A percentile compares a stretch with the other conserved stretches of the same genome.
phyloP scores from a whole-genome alignment of 345 rosid species.

The Brassica juncea region DNA sequence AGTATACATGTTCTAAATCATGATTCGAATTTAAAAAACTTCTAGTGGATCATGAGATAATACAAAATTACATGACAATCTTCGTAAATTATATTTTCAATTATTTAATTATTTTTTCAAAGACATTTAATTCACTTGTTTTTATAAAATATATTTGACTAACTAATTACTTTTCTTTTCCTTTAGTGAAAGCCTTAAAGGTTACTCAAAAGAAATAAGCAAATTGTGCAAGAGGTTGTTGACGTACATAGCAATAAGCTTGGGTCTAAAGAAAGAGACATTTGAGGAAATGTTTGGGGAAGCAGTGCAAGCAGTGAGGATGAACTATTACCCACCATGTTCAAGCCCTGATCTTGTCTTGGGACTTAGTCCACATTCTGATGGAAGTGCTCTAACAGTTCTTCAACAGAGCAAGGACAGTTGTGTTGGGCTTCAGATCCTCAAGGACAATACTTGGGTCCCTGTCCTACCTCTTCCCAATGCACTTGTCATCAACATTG shows the following conservation, averaged over 20 bases:
- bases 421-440: conserved; percentile 80
- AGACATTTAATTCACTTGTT: not conserved
- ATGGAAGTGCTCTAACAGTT: conserved; percentile 95
- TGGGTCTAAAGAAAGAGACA: conserved; percentile 55
- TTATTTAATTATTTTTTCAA: not conserved
- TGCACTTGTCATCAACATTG: conserved; percentile 83
- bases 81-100: not conserved
- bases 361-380: conserved; percentile 96
- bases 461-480: conserved; percentile 64
- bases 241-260: conserved; percentile 57
- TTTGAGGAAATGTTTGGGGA: conserved; percentile 80
- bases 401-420: conserved; percentile 73
- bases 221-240: conserved; percentile 65
- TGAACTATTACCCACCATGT: conserved; percentile 97
- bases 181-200: conserved; percentile 65
- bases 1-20: conserved; percentile 7
- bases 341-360: conserved; percentile 92
- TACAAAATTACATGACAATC: not conserved
- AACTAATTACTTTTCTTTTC: not conserved
- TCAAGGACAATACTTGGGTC: conserved; percentile 69
- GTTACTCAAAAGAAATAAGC: conserved; percentile 65
- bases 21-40: not conserved
- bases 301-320: conserved; percentile 87
- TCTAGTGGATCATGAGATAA: conserved; percentile 1
- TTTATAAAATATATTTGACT: not conserved